Conservation (phyloP, 176 grass and related monocot species). For the Cocos nucifera region DNA sequence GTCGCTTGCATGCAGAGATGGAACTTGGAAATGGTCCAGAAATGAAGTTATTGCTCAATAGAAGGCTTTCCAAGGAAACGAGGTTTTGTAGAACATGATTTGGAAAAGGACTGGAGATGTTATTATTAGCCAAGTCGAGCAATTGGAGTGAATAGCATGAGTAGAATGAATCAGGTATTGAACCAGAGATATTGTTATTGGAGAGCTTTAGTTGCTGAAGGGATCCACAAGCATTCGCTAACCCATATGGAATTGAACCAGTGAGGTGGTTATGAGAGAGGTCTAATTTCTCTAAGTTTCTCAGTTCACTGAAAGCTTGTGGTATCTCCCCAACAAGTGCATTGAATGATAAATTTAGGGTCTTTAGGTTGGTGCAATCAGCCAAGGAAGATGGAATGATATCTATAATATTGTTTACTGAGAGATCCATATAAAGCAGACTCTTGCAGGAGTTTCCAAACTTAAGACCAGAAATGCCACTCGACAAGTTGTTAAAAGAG, state of each 20-base stretch:
- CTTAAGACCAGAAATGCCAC: slow-evolving; percentile 32
- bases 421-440: slow-evolving; percentile 50
- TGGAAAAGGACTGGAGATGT: slow-evolving; percentile 46
- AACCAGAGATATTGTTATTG: slow-evolving; percentile 65
- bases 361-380: slow-evolving; percentile 36
- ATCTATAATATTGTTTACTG: slow-evolving; percentile 45
- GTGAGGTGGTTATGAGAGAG: slow-evolving; percentile 57
- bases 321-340: slow-evolving; percentile 44
- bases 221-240: slow-evolving; percentile 48
- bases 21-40: slow-evolving; percentile 53
- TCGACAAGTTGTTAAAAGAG: slow-evolving; percentile 76
- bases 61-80: slow-evolving; percentile 46
- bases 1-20: slow-evolving; percentile 29
- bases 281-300: slow-evolving; percentile 51
- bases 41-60: slow-evolving; percentile 87
- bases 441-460: slow-evolving; percentile 25
- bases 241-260: slow-evolving; percentile 34
- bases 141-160: slow-evolving; percentile 47
- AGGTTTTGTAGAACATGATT: slow-evolving; percentile 50
- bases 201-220: slow-evolving; percentile 43
- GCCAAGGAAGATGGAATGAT: slow-evolving; percentile 51
- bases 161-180: slow-evolving; percentile 52
- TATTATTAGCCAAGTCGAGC: slow-evolving; percentile 72
- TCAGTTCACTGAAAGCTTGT: slow-evolving; percentile 25
- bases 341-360: slow-evolving; percentile 72